Evolutionary conservation across 2,329 filamentous ascomycete genomes (phyloP), one percentile per base, ranked within the genome.

Genomic region (Trichoderma koningii): DNA sequence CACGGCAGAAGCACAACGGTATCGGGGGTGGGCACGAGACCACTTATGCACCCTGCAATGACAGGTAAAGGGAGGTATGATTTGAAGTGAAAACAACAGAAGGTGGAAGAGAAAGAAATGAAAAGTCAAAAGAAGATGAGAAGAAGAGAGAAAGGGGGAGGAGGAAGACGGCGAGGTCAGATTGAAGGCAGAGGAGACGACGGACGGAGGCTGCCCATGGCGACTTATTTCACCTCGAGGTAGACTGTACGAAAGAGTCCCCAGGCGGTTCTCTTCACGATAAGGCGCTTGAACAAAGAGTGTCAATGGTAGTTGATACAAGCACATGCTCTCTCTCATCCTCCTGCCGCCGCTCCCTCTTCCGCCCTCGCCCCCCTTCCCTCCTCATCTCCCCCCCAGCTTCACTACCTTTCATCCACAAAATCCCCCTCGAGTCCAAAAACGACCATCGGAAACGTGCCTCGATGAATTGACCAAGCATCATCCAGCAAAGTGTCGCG

Each of bases 401-500:
- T 41, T 15, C 7, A 17, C 15, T 19, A 10, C 21, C 28, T 3
- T 19, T 4, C 26, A 14, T 30, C 53, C 30, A 45, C 38, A 30
- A 48, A 55, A 52, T 14, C 19, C 34, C 28, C 34, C 47, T 26
- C 47, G 26, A 26, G 15, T 26, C 14, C 41, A 30, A n/a, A 9
- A 55, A 41, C 30, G 26, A 60, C 21, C 34, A 23, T 21, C 21
- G 45, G 56, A 55, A 66, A 59, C 57, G 57, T 51, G 60, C 57
- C 23, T 63, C 48, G 55, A n/a, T 50, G 67, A 64, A 73, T 77
- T 74, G 76, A 77, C 76, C 76, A 78, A 78, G 76, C 76, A 78
- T 75, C 75, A 77, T 78, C 73, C 71, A 78, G 76, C 71, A 77
- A 76, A 74, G 76, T 75, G 76, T 78, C 76, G 76, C 76, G 76